Conservation (phyloP, 345 rosid species). For the Chamaenerion angustifolium region DNA sequence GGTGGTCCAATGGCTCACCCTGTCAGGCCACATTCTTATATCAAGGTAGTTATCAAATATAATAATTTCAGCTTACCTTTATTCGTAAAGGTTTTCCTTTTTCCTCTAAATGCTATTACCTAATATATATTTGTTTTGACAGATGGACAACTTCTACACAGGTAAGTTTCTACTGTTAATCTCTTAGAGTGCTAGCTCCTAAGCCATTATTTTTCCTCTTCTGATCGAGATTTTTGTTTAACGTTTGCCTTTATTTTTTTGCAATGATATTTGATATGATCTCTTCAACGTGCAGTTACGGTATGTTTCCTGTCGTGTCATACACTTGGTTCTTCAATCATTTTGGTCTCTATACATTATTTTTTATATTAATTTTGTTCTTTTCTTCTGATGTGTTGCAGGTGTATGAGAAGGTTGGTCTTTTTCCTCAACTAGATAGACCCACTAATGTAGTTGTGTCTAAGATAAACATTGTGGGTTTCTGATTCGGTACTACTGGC, state of each 20-base stretch:
- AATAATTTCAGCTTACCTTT: neutral
- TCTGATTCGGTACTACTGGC: neutral
- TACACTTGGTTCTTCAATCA: constrained; percentile 6
- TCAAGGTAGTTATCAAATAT: constrained; percentile 44
- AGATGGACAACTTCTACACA: constrained; percentile 99
- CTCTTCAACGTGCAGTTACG: constrained; percentile 58
- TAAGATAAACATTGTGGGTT: no score
- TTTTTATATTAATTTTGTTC: constrained; percentile 10
- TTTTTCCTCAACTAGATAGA: constrained; percentile 1
- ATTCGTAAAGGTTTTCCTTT: neutral
- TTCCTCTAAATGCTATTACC: neutral
- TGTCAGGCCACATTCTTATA: constrained; percentile 94
- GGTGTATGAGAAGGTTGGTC: constrained; percentile 92
- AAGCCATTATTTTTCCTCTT: neutral
- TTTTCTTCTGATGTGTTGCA: constrained; percentile 18
- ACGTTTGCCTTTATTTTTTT: constrained; percentile 10
- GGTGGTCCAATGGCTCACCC: constrained; percentile 99
- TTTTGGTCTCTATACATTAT: constrained; percentile 12
- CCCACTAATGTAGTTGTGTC: no score
- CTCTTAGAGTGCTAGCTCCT: neutral
- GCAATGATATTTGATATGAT: constrained; percentile 15
- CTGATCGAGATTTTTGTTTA: constrained; percentile 1
- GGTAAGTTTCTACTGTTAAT: constrained; percentile 33
- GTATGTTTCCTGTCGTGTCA: constrained; percentile 23
- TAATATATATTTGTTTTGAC: constrained; percentile 13